Conservation (phyloP, 805 yeast genomes). For the Metschnikowia anglica region DNA sequence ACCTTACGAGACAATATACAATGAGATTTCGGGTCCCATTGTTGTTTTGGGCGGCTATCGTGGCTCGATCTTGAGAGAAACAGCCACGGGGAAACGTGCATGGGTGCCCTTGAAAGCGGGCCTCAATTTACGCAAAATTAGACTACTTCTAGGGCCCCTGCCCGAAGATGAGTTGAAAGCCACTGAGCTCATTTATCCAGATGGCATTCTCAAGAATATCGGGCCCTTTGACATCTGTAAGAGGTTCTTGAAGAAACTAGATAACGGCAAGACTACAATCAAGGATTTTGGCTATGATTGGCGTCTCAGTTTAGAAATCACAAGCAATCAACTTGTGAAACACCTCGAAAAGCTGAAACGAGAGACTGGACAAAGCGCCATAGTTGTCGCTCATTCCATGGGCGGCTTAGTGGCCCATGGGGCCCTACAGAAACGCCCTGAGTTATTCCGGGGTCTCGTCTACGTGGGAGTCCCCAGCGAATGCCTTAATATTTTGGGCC, state of each 20-base stretch:
- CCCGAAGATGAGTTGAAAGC: slow-evolving; percentile 67
- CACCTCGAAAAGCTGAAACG: slow-evolving; percentile 47
- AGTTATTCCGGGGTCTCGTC: slow-evolving; percentile 67
- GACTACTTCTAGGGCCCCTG: slow-evolving; percentile 69
- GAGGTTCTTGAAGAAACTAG: slow-evolving; percentile 54
- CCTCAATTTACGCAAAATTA: slow-evolving; percentile 65
- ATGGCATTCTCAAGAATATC: slow-evolving; percentile 73
- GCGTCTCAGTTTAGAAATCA: slow-evolving; percentile 69
- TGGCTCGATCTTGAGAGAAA: slow-evolving; percentile 73
- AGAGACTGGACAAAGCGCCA: slow-evolving; percentile 54
- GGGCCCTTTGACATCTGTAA: slow-evolving; percentile 85
- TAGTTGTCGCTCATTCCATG: slow-evolving; percentile 89
- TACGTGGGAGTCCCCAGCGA: slow-evolving; percentile 84
- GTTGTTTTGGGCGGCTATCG: slow-evolving; percentile 86
- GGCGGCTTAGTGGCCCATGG: slow-evolving; percentile 88
- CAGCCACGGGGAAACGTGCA: slow-evolving; percentile 58
- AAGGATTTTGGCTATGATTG: slow-evolving; percentile 91
- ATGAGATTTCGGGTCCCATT: slow-evolving; percentile 71
- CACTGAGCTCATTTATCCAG: slow-evolving; percentile 56
- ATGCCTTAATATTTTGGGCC: slow-evolving; percentile 85
- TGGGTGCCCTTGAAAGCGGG: slow-evolving; percentile 93
- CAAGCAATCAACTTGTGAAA: slow-evolving; percentile 51
- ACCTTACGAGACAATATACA: slow-evolving; percentile 47
- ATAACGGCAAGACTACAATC: slow-evolving; percentile 59
- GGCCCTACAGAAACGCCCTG: slow-evolving; percentile 66